These are phyloP conservation scores for Cercis canadensis DNA, from an alignment of 306 rosid genomes.

Conservation along the genomic window DNA sequence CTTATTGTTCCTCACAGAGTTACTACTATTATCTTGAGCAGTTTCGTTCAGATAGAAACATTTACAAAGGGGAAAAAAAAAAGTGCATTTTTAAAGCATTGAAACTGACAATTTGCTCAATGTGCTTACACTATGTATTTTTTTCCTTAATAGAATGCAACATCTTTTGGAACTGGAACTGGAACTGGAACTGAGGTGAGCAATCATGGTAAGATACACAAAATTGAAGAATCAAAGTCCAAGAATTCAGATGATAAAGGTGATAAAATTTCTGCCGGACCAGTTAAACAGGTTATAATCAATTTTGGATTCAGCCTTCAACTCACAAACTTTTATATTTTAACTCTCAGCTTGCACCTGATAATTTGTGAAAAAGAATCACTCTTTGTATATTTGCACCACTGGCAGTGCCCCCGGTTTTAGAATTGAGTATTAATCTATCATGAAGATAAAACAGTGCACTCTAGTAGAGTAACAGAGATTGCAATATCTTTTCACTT, in stretches of 20 bases:
- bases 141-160: constrained; percentile 41
- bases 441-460: neutral
- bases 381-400: neutral
- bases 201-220: constrained; percentile 34
- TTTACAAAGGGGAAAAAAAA: neutral
- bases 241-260: constrained; percentile 49
- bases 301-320: constrained; percentile 24
- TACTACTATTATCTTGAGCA: neutral
- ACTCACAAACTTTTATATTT: neutral
- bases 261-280: constrained; percentile 54
- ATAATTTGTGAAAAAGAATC: neutral
- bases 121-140: constrained; percentile 16
- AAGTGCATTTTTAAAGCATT: neutral
- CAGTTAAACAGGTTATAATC: constrained; percentile 64
- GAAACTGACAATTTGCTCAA: constrained; percentile 18
- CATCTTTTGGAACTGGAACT: constrained; percentile 35
- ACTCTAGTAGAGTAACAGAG: neutral
- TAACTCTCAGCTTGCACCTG: constrained; percentile 14
- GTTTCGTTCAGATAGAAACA: constrained; percentile 21
- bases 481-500: constrained; percentile 1
- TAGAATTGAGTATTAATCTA: neutral
- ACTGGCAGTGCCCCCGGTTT: neutral
- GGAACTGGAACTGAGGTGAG: constrained; percentile 39
- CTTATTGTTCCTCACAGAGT: constrained; percentile 17
- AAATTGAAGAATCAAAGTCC: constrained; percentile 39